phyloP scores from a whole-genome alignment of 805 yeast species.

The Huiozyma sinensis region DNA sequence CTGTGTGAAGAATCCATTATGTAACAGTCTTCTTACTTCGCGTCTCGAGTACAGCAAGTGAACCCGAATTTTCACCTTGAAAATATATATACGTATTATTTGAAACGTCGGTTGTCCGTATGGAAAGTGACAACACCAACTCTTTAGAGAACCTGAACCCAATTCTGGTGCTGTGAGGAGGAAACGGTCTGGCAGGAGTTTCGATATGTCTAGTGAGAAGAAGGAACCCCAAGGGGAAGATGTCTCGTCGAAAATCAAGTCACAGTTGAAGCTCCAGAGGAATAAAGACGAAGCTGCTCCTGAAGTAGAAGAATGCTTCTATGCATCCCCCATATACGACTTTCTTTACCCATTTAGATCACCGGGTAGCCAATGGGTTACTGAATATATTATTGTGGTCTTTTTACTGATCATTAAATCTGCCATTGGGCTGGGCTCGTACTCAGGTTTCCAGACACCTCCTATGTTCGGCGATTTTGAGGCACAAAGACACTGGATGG shows the following conservation, averaged over 20 bases:
- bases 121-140: too few species aligned
- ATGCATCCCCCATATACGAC: conserved; percentile 63
- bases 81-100: too few species aligned
- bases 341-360: conserved; percentile 68
- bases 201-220: background rate
- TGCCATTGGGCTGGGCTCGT: conserved; percentile 83
- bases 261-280: background rate
- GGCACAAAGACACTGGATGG: conserved; percentile 98
- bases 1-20: too few species aligned
- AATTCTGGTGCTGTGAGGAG: too few species aligned
- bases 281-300: background rate
- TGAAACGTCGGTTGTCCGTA: too few species aligned
- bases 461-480: conserved; percentile 95
- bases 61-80: too few species aligned
- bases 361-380: conserved; percentile 86
- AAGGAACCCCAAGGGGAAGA: background rate
- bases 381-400: conserved; percentile 61
- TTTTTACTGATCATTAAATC: conserved; percentile 67
- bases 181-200: background rate
- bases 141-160: too few species aligned
- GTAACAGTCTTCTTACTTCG: too few species aligned
- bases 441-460: conserved; percentile 57
- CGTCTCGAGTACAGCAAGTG: too few species aligned
- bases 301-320: conserved; percentile 25
- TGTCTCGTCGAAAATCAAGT: background rate